Evolutionary conservation across 2,329 filamentous ascomycete species (phyloP).

Genomic region (Ophiosphaerella narmari): DNA sequence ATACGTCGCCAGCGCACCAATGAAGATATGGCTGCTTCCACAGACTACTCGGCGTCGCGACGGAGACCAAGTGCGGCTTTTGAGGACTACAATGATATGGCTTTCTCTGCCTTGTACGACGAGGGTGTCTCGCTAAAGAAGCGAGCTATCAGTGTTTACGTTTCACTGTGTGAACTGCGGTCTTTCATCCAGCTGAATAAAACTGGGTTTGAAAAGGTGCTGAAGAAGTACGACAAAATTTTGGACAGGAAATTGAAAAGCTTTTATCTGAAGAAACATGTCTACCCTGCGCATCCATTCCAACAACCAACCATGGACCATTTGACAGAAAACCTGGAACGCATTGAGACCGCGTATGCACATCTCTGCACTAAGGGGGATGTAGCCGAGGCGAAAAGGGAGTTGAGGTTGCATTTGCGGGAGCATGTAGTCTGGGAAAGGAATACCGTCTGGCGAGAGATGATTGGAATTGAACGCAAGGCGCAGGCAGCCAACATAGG

Average conservation of each 20-base stretch:
- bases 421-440: conserved; percentile 99
- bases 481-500: conserved; percentile 93
- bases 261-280: conserved; percentile 73
- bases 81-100: conserved; percentile 79
- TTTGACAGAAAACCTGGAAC: conserved; percentile 72
- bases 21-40: conserved; percentile 63
- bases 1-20: conserved; percentile 23
- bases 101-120: conserved; percentile 70
- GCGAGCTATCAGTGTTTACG: conserved; percentile 83
- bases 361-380: conserved; percentile 83
- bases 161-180: conserved; percentile 91
- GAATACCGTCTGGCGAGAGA: conserved; percentile 98
- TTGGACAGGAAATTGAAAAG: conserved; percentile 79
- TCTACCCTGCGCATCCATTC: conserved; percentile 84
- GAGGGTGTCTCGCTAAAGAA: conserved; percentile 88
- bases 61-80: conserved; percentile 69
- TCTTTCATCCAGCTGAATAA: conserved; percentile 95
- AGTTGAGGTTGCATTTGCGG: conserved; percentile 84
- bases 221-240: conserved; percentile 99
- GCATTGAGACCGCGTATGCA: conserved; percentile 80
- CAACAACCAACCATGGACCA: conserved; percentile 69
- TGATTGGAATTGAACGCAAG: conserved; percentile 96
- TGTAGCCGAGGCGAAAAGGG: conserved; percentile 73
- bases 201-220: conserved; percentile 92
- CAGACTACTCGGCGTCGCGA: conserved; percentile 62